Percentiles rank a stretch among this genome's conserved stretches.
Evolutionary conservation across 768 basidiomycete genomes (phyloP).

Genomic region (Lactarius akahatsu): DNA sequence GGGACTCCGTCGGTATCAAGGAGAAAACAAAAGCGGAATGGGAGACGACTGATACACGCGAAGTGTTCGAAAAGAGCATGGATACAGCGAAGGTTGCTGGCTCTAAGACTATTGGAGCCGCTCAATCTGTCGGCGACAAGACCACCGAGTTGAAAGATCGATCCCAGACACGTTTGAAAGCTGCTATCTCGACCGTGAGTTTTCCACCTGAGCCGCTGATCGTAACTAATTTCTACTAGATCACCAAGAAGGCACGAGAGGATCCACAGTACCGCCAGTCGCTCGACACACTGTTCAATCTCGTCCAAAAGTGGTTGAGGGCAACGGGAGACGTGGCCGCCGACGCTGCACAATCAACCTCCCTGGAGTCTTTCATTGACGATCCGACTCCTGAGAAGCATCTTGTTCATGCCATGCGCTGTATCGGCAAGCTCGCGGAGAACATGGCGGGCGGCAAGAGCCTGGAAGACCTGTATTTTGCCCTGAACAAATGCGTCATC

Average conservation of each 20-base stretch:
- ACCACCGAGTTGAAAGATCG: constrained; percentile 42
- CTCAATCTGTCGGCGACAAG: constrained; percentile 44
- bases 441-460: constrained; percentile 53
- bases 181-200: constrained; percentile 53
- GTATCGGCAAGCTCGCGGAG: constrained; percentile 44
- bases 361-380: constrained; percentile 55
- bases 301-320: constrained; percentile 58
- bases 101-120: constrained; percentile 45
- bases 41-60: constrained; percentile 45
- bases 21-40: constrained; percentile 48
- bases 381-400: constrained; percentile 67
- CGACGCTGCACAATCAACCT: constrained; percentile 43
- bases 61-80: constrained; percentile 65
- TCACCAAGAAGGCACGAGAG: constrained; percentile 62
- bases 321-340: constrained; percentile 50
- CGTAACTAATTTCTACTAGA: constrained; percentile 39
- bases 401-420: constrained; percentile 49
- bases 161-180: constrained; percentile 45
- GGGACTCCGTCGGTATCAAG: constrained; percentile 56
- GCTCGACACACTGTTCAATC: constrained; percentile 55
- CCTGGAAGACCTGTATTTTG: constrained; percentile 48
- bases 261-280: constrained; percentile 59
- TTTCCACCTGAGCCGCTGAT: neutral
- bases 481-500: constrained; percentile 44
- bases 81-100: constrained; percentile 61